phyloP scores from a whole-genome alignment of 306 rosid species.

The Vigna radiata region DNA sequence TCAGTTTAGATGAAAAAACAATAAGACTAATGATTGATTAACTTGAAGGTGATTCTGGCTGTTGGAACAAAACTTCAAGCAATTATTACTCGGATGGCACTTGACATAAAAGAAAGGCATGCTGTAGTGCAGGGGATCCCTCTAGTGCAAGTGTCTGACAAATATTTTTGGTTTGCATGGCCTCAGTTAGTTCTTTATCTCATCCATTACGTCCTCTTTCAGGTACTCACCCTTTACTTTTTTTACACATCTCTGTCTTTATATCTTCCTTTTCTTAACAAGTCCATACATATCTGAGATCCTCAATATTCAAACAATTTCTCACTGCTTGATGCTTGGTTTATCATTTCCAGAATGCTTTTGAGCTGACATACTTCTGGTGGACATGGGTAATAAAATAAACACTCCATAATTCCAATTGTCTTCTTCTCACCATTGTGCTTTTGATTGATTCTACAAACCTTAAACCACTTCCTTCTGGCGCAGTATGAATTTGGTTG shows the following conservation, averaged over 20 bases:
- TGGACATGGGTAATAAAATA: slow-evolving; percentile 84
- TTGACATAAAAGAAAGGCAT: slow-evolving; percentile 88
- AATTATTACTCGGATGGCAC: slow-evolving; percentile 86
- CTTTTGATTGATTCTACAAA: slow-evolving; percentile 18
- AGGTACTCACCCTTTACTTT: slow-evolving; percentile 53
- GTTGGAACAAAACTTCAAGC: slow-evolving; percentile 96
- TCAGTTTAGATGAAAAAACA: background rate
- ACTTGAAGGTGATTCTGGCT: slow-evolving; percentile 76
- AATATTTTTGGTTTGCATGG: slow-evolving; percentile 89
- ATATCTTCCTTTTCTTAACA: background rate
- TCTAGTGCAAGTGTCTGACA: slow-evolving; percentile 93
- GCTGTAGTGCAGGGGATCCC: slow-evolving; percentile 98
- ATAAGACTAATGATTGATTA: slow-evolving; percentile 31
- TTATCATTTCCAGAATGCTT: slow-evolving; percentile 78
- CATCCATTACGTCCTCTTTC: slow-evolving; percentile 89
- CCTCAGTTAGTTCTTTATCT: slow-evolving; percentile 78
- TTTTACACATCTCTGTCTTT: background rate
- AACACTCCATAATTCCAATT: slow-evolving; percentile 19
- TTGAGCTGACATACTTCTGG: slow-evolving; percentile 90
- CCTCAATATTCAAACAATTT: slow-evolving; percentile 23
- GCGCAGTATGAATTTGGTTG: slow-evolving; percentile 96
- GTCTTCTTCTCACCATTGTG: slow-evolving; percentile 5
- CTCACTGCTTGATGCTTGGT: slow-evolving; percentile 36
- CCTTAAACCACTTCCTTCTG: slow-evolving; percentile 40
- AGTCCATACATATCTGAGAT: background rate